Evolutionary conservation across 78 protist genomes (phyloP).

Genomic region (Corallochytrium limacisporum): DNA sequence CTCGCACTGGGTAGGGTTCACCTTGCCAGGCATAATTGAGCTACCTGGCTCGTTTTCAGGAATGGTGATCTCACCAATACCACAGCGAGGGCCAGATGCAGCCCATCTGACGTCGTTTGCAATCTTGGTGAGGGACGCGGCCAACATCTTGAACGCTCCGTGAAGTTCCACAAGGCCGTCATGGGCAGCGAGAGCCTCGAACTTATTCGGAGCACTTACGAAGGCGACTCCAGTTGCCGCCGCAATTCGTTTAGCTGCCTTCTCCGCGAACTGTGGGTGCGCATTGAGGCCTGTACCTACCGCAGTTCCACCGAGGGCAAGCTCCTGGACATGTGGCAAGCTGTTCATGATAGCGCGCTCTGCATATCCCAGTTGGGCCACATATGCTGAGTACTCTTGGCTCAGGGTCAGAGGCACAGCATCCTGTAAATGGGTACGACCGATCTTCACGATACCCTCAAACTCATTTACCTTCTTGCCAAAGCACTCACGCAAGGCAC

Average conservation of each 20-base stretch:
- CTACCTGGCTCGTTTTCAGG: constrained; percentile 93
- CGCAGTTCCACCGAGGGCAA: constrained; percentile 92
- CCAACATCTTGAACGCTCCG: constrained; percentile 67
- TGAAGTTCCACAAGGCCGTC: constrained; percentile 71
- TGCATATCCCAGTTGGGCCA: constrained; percentile 56
- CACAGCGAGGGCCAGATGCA: constrained; percentile 85
- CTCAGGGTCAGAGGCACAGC: constrained; percentile 85
- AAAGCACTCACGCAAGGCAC: constrained; percentile 12
- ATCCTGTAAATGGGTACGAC: constrained; percentile 87
- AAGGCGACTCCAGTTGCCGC: constrained; percentile 62
- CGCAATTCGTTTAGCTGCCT: constrained; percentile 41
- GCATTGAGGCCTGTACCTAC: constrained; percentile 90
- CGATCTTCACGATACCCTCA: constrained; percentile 62
- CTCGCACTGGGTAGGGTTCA: constrained; percentile 90
- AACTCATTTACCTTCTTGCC: constrained; percentile 46
- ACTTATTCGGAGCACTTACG: constrained; percentile 75
- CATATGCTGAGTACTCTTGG: constrained; percentile 80
- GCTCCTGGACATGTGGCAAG: constrained; percentile 37
- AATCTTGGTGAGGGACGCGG: constrained; percentile 68
- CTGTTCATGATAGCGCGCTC: constrained; percentile 15
- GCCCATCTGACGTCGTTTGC: constrained; percentile 86
- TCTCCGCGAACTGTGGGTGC: constrained; percentile 56
- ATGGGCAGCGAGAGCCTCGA: constrained; percentile 76
- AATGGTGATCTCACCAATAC: constrained; percentile 64
- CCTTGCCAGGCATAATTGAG: constrained; percentile 83